Conservation (phyloP, 2,329 filamentous ascomycete genomes). For the Huntiella decipiens region DNA sequence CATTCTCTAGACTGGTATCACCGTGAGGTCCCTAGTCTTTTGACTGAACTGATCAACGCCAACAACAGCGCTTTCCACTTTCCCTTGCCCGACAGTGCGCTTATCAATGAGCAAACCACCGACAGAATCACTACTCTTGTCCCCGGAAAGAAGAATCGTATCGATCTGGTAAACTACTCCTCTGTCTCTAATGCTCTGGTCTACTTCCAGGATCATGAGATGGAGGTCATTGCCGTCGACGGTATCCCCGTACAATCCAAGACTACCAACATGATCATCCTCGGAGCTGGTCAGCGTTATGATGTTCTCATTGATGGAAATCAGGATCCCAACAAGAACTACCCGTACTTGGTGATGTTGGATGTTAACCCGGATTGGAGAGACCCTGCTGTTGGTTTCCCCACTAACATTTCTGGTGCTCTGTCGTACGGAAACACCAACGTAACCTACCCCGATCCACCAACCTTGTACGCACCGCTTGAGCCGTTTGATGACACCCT, state of each 20-base stretch:
- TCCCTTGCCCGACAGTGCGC: conserved; percentile 30
- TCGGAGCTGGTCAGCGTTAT: conserved; percentile 27
- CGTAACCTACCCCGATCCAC: conserved; percentile 13
- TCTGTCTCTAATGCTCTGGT: conserved; percentile 25
- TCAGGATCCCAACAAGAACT: conserved; percentile 21
- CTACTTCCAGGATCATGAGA: conserved; percentile 25
- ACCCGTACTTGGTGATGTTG: conserved; percentile 24
- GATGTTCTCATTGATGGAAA: conserved; percentile 26
- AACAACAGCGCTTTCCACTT: conserved; percentile 30
- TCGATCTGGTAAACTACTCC: conserved; percentile 28
- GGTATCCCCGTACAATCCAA: conserved; percentile 22
- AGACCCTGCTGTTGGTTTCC: conserved; percentile 16
- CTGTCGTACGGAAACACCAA: conserved; percentile 21
- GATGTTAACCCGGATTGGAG: conserved; percentile 24
- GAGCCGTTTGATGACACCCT: conserved; percentile 55
- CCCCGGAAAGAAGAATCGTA: conserved; percentile 22
- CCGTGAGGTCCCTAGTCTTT: conserved; percentile 28
- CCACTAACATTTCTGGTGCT: conserved; percentile 25
- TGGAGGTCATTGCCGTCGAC: conserved; percentile 28
- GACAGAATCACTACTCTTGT: neutral
- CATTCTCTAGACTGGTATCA: conserved; percentile 35
- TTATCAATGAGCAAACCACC: conserved; percentile 30
- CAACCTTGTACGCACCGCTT: conserved; percentile 31
- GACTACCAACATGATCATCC: conserved; percentile 21
- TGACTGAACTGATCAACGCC: conserved; percentile 26